phyloP scores from a whole-genome alignment of 2,329 filamentous ascomycete genomes.

The Pseudodiploospora longispora region DNA sequence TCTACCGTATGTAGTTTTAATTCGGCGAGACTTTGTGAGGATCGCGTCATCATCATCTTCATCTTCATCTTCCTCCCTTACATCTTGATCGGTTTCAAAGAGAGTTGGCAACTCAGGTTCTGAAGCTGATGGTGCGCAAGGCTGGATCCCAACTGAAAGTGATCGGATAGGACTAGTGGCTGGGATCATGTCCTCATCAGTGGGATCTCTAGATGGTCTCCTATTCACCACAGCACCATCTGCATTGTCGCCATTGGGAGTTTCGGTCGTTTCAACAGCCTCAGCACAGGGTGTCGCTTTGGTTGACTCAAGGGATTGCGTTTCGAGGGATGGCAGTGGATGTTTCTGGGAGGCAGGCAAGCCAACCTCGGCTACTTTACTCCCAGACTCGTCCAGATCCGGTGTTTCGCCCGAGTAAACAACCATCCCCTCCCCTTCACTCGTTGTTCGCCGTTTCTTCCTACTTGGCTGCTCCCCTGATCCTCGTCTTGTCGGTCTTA shows the following conservation, averaged over 20 bases:
- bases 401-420: not conserved
- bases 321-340: conserved; percentile 17
- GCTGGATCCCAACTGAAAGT: conserved; percentile 16
- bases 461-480: conserved; percentile 15
- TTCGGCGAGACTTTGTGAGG: not conserved
- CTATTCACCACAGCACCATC: conserved; percentile 4
- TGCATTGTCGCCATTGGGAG: conserved; percentile 6
- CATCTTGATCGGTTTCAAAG: conserved; percentile 9
- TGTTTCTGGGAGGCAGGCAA: conserved; percentile 18
- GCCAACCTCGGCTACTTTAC: not conserved
- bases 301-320: conserved; percentile 19
- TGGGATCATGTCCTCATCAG: conserved; percentile 30
- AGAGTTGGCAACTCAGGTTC: conserved; percentile 29
- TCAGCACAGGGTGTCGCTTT: conserved; percentile 24
- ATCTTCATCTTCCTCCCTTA: conserved; percentile 8
- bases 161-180: conserved; percentile 29
- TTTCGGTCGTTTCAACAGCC: conserved; percentile 4
- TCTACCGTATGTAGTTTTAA: conserved; percentile 10
- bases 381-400: not conserved
- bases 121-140: conserved; percentile 12
- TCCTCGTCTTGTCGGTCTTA: conserved; percentile 14
- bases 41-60: conserved; percentile 9
- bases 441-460: conserved; percentile 19
- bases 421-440: not conserved
- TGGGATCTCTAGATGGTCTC: conserved; percentile 10